Conservation (phyloP, 495 filamentous ascomycete species). For the Penicillium verhagenii region DNA sequence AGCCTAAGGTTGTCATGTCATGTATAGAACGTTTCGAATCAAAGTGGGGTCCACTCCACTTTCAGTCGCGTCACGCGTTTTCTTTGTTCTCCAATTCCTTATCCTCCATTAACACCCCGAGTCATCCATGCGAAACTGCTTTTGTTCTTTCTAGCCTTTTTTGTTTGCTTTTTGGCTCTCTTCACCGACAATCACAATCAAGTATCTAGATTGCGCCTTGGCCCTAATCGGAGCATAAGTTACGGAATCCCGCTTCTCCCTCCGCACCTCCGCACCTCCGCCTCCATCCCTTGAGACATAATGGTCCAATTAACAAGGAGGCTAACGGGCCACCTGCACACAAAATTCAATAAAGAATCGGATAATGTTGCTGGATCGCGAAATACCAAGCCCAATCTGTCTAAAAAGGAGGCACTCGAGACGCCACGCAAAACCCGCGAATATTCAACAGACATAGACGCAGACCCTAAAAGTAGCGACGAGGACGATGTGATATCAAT, state of each 20-base stretch:
- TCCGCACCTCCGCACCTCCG: neutral
- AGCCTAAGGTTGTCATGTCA: constrained; percentile 15
- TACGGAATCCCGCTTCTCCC: neutral
- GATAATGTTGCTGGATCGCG: too few species aligned
- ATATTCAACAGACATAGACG: neutral
- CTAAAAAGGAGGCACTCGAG: neutral
- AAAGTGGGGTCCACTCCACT: neutral
- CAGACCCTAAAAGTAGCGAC: neutral
- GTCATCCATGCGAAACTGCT: too few species aligned
- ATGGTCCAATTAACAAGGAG: constrained; percentile 23
- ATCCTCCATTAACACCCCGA: neutral
- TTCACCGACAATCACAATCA: neutral
- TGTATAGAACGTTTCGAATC: constrained; percentile 1
- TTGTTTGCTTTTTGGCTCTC: too few species aligned
- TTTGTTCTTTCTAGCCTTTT: too few species aligned
- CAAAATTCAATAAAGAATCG: constrained; percentile 23
- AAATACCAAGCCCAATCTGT: too few species aligned
- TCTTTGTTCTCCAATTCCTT: neutral
- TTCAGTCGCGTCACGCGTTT: constrained; percentile 16
- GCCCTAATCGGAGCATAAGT: neutral
- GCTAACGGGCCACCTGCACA: constrained; percentile 13
- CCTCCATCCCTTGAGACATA: neutral
- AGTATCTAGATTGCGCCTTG: neutral
- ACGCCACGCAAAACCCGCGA: neutral
- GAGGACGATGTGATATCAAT: neutral